phyloP scores from a whole-genome alignment of 106 monocot genomes.

The Dactylorhiza incarnata region DNA sequence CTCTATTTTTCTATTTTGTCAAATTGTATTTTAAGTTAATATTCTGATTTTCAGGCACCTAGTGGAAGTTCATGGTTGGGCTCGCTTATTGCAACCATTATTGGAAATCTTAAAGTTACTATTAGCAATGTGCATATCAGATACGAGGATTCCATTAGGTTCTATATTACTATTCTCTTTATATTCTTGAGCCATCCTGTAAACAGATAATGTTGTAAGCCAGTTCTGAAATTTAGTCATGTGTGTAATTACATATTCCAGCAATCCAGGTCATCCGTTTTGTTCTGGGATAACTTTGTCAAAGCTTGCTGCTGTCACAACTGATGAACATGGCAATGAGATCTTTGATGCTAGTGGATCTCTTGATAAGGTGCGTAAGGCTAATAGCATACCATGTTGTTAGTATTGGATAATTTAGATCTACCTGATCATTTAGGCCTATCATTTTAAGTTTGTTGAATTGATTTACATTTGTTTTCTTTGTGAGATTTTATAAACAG shows the following conservation, averaged over 20 bases:
- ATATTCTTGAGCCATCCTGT: not conserved
- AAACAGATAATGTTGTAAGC: not conserved
- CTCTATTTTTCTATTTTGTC: no score
- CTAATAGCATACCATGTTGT: conserved; percentile 11
- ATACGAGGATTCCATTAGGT: conserved; percentile 96
- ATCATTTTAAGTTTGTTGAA: not conserved
- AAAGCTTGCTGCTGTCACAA: conserved; percentile 95
- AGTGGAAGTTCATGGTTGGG: conserved; percentile 82
- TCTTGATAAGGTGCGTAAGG: conserved; percentile 88
- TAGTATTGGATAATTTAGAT: not conserved
- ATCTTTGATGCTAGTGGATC: conserved; percentile 98
- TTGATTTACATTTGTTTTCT: not conserved
- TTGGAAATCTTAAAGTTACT: conserved; percentile 95
- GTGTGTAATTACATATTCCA: conserved; percentile 13
- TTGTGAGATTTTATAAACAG: not conserved
- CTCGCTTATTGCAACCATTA: conserved; percentile 72
- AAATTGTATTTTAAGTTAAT: not conserved
- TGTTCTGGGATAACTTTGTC: conserved; percentile 84
- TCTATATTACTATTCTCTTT: not conserved
- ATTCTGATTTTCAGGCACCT: conserved; percentile 37
- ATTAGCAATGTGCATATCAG: conserved; percentile 95
- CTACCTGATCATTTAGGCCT: not conserved
- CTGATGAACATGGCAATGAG: conserved; percentile 88
- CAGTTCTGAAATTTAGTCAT: not conserved
- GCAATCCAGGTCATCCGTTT: conserved; percentile 94